These are phyloP conservation scores for Crataegus laevigata DNA, from an alignment of 306 rosid species.

Conservation along the genomic window DNA sequence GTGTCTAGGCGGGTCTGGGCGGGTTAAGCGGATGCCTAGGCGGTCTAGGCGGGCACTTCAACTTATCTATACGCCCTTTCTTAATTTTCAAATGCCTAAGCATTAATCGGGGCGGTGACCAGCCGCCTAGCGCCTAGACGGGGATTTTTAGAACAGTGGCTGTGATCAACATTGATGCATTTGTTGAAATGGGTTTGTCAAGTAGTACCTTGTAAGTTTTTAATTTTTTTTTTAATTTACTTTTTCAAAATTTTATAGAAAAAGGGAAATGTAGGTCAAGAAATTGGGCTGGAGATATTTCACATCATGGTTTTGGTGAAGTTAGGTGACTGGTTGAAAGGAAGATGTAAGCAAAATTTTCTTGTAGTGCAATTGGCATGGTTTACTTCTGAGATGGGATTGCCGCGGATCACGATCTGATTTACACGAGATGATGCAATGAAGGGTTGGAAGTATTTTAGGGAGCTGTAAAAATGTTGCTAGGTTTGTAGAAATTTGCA, in stretches of 20 bases:
- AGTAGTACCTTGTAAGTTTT: not conserved
- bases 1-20: too few relatives aligned
- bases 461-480: not conserved
- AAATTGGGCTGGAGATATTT: not conserved
- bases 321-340: not conserved
- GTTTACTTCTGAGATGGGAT: not conserved
- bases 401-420: not conserved
- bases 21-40: too few relatives aligned
- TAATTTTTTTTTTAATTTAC: too few relatives aligned
- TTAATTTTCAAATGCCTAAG: too few relatives aligned
- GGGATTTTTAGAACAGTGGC: too few relatives aligned
- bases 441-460: not conserved
- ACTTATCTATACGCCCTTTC: too few relatives aligned
- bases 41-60: too few relatives aligned
- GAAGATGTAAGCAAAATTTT: not conserved
- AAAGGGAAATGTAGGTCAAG: not conserved
- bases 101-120: too few relatives aligned
- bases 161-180: not conserved
- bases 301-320: not conserved
- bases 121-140: too few relatives aligned
- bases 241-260: not conserved
- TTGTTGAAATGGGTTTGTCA: not conserved
- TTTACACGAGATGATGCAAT: not conserved
- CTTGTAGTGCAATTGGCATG: not conserved
- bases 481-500: not conserved